Conservation (phyloP, 75 land plant genomes). For the Sequoia sempervirens region DNA sequence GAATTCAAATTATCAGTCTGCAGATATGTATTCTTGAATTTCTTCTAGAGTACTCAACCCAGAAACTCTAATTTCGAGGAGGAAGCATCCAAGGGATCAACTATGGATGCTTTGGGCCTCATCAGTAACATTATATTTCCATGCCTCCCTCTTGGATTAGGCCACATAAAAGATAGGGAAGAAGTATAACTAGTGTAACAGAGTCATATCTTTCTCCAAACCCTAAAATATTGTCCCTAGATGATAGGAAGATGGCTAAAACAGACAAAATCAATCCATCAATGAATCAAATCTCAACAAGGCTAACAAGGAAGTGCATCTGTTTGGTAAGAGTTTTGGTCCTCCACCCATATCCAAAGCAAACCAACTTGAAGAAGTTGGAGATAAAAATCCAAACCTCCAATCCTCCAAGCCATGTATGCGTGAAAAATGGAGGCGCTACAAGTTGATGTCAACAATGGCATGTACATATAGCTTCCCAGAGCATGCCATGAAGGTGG, state of each 20-base stretch:
- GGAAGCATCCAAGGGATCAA: slow-evolving; percentile 6
- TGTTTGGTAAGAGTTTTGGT: slow-evolving; percentile 61
- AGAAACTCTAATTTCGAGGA: slow-evolving; percentile 44
- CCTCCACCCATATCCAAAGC: slow-evolving; percentile 50
- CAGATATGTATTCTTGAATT: slow-evolving; percentile 67
- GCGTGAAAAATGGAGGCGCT: too few relatives aligned
- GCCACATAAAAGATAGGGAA: background rate
- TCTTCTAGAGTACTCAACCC: slow-evolving; percentile 75
- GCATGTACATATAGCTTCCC: too few relatives aligned
- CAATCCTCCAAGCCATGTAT: too few relatives aligned
- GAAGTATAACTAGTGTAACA: background rate
- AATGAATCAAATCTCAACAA: background rate
- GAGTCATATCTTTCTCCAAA: background rate
- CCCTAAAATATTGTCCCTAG: background rate
- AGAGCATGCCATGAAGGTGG: too few relatives aligned
- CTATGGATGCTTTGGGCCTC: background rate
- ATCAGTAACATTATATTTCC: background rate
- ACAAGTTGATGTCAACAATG: too few relatives aligned
- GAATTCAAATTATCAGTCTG: slow-evolving; percentile 31
- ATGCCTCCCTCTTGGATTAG: background rate
- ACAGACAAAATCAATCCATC: background rate
- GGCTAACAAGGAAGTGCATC: slow-evolving; percentile 43
- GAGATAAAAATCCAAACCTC: background rate
- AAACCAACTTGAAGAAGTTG: background rate
- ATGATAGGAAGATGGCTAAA: background rate